A percentile compares a stretch with the other conserved stretches of the same genome.
Evolutionary conservation across 2,329 filamentous ascomycete species (phyloP).

Genomic region (Didymella pinodella): DNA sequence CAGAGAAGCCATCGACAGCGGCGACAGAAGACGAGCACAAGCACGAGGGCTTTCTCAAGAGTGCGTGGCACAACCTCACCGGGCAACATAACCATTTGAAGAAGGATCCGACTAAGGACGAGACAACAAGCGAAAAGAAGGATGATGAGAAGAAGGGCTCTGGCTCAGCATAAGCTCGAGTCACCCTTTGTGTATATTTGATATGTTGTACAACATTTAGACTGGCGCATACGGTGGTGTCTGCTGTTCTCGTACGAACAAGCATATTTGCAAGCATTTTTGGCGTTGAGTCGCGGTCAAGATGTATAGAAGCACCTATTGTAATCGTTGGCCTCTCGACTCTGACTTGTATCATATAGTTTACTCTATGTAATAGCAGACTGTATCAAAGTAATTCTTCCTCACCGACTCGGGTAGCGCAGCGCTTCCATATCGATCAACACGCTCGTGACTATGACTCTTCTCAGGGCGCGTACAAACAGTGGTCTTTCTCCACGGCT

Average conservation of each 20-base stretch:
- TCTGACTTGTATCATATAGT: constrained; percentile 43
- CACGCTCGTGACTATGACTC: constrained; percentile 1
- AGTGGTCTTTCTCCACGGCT: constrained; percentile 2
- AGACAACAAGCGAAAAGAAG: constrained; percentile 31
- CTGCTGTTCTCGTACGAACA: constrained; percentile 21
- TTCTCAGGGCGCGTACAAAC: constrained; percentile 9
- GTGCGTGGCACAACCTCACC: constrained; percentile 91
- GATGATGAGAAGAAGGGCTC: constrained; percentile 44
- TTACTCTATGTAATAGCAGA: constrained; percentile 15
- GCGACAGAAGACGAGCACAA: constrained; percentile 61
- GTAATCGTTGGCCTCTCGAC: constrained; percentile 43
- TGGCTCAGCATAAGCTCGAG: constrained; percentile 37
- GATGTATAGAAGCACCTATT: constrained; percentile 34
- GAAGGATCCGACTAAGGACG: constrained; percentile 41
- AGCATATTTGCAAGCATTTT: constrained; percentile 41
- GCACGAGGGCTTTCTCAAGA: constrained; percentile 90
- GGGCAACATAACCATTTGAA: constrained; percentile 64
- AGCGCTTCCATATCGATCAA: constrained; percentile 11
- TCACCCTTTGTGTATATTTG: constrained; percentile 11
- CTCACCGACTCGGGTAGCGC: constrained; percentile 6
- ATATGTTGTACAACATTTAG: constrained; percentile 27
- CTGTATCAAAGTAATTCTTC: background rate
- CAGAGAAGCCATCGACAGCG: constrained; percentile 25
- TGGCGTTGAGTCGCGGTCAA: constrained; percentile 34
- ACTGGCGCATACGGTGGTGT: constrained; percentile 29